Conservation (phyloP, 345 rosid species). For the Brassica incana region DNA sequence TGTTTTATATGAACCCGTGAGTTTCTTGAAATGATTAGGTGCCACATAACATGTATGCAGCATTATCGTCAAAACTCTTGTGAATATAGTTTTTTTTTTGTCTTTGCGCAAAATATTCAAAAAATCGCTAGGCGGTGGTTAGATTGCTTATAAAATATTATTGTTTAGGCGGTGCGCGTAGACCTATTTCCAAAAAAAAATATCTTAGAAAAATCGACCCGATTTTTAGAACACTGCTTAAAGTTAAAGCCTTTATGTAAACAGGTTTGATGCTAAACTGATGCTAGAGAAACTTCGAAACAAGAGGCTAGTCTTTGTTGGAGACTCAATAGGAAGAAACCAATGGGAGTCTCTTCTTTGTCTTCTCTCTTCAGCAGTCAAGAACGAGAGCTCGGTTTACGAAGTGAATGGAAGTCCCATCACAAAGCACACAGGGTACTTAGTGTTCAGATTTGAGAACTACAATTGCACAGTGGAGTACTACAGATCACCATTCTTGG, state of each 20-base stretch:
- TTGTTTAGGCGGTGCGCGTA: too few relatives aligned
- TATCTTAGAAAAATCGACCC: not conserved
- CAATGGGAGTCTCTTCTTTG: conserved; percentile 97
- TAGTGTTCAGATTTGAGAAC: conserved; percentile 69
- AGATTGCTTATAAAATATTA: not conserved
- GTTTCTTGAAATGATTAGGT: not conserved
- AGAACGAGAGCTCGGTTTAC: conserved; percentile 60
- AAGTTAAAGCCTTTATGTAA: not conserved
- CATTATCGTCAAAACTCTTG: not conserved
- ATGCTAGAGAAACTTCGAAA: conserved; percentile 71
- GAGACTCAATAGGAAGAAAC: conserved; percentile 93
- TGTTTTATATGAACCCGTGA: conserved; percentile 28
- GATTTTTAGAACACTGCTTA: not conserved
- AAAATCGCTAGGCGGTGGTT: not conserved
- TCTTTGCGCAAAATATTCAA: not conserved
- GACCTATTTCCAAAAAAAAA: not conserved
- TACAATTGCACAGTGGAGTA: conserved; percentile 88
- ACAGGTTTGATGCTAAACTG: conserved; percentile 68
- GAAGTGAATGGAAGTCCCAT: conserved; percentile 79
- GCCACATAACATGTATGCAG: not conserved
- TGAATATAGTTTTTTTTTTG: not conserved
- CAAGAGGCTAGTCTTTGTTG: conserved; percentile 71
- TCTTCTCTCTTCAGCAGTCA: conserved; percentile 66
- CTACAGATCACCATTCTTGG: conserved; percentile 80
- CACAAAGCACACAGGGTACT: conserved; percentile 79